Conservation (phyloP, 1,284 basidiomycete species). For the Fomitopsis pinicola region DNA sequence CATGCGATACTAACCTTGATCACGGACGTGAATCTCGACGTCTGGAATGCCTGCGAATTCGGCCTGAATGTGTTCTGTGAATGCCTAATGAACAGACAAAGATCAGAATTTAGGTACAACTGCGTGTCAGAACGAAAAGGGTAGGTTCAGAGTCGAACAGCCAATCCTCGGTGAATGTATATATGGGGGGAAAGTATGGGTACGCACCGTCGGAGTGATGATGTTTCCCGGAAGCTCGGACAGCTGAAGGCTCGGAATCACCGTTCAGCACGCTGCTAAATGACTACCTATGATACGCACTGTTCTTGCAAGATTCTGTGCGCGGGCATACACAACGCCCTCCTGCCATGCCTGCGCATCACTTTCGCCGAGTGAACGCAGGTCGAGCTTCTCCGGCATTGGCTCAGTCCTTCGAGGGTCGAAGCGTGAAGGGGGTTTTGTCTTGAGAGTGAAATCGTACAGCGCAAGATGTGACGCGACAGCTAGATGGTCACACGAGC, state of each 20-base stretch:
- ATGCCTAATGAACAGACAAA: conserved; percentile 37
- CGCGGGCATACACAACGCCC: conserved; percentile 68
- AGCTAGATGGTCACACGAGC: conserved; percentile 36
- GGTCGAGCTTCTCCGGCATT: conserved; percentile 42
- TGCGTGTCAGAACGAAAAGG: not conserved
- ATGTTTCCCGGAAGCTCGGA: conserved; percentile 85
- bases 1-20: conserved; percentile 50
- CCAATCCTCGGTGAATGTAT: not conserved
- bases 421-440: conserved; percentile 54
- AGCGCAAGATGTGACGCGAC: conserved; percentile 72
- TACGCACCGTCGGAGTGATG: conserved; percentile 62
- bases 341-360: conserved; percentile 56
- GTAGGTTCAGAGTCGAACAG: not conserved
- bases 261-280: not conserved
- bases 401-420: conserved; percentile 47
- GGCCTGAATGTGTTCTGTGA: conserved; percentile 66
- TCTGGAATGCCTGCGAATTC: conserved; percentile 69
- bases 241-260: conserved; percentile 38
- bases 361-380: conserved; percentile 42
- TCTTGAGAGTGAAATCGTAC: conserved; percentile 78
- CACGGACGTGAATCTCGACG: conserved; percentile 68
- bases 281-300: conserved; percentile 18
- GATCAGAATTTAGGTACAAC: not conserved
- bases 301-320: conserved; percentile 84
- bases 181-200: conserved; percentile 21